phyloP scores from a whole-genome alignment of 176 grass and related monocot genomes.

The Oryza glumipatula region DNA sequence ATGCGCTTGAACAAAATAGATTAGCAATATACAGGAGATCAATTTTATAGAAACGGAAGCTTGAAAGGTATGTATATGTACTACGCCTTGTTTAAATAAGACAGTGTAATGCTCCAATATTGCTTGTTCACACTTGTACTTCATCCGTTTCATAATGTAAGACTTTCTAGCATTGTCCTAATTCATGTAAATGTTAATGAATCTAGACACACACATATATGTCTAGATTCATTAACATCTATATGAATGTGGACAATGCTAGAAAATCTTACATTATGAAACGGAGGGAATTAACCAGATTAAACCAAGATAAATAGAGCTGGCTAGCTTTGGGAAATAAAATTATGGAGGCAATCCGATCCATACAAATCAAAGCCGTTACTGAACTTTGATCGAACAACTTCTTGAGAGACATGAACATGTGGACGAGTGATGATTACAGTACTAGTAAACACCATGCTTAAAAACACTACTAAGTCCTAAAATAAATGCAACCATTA shows the following conservation, averaged over 20 bases:
- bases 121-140: neutral
- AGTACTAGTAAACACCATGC: neutral
- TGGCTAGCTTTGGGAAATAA: neutral
- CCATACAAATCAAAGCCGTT: neutral
- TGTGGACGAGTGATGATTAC: conserved; percentile 13
- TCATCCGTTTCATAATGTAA: too few relatives aligned
- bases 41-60: too few relatives aligned
- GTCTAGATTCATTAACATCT: too few relatives aligned
- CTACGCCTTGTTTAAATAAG: neutral
- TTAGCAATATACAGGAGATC: neutral
- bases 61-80: neutral
- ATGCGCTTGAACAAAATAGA: neutral
- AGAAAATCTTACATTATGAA: too few relatives aligned
- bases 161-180: too few relatives aligned
- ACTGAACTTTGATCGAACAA: neutral
- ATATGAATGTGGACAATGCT: too few relatives aligned
- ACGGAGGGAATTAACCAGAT: too few relatives aligned
- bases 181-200: too few relatives aligned
- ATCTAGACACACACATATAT: too few relatives aligned
- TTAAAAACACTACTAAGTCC: neutral
- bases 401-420: conserved; percentile 3
- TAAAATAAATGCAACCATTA: too few relatives aligned
- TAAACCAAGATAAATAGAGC: neutral
- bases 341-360: neutral
- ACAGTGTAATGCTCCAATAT: neutral